These are phyloP conservation scores for Delphinella strobiligena DNA, from an alignment of 2,329 filamentous ascomycete genomes.

Conservation along the genomic window DNA sequence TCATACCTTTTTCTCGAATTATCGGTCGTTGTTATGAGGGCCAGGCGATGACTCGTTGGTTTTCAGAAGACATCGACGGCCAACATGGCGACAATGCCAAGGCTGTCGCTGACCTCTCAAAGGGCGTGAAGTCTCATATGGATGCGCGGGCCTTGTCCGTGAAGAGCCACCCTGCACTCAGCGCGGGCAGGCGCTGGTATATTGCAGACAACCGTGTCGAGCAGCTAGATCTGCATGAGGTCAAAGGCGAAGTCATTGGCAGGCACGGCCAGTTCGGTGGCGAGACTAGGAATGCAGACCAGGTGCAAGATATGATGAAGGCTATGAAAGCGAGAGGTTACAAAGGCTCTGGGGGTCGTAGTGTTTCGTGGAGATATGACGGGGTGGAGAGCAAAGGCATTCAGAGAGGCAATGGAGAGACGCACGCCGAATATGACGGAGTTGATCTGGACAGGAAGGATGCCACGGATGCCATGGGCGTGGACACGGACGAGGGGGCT, in stretches of 20 bases:
- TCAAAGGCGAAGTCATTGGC: slow-evolving; percentile 43
- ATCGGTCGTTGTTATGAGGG: slow-evolving; percentile 44
- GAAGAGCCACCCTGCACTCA: slow-evolving; percentile 32
- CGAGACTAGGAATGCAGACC: no score
- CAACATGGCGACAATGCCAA: slow-evolving; percentile 12
- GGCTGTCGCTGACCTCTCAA: neutral
- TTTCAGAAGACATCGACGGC: no score
- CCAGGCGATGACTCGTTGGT: slow-evolving; percentile 35
- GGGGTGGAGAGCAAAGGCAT: no score
- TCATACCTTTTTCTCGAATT: slow-evolving; percentile 39
- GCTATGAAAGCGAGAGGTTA: no score
- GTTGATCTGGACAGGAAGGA: neutral
- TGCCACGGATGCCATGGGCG: neutral
- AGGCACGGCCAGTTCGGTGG: slow-evolving; percentile 27
- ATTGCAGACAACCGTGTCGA: slow-evolving; percentile 46
- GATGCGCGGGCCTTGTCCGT: slow-evolving; percentile 36
- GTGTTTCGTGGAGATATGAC: no score
- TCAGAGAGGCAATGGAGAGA: neutral
- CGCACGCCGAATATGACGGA: neutral
- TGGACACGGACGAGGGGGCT: neutral
- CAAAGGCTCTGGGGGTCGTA: no score
- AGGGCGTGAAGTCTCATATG: slow-evolving; percentile 30
- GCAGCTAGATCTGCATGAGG: slow-evolving; percentile 41
- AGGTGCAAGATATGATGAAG: no score
- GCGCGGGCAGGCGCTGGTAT: slow-evolving; percentile 37